Evolutionary conservation across 1,284 basidiomycete species (phyloP).

Genomic region (Omphalotus olearius): DNA sequence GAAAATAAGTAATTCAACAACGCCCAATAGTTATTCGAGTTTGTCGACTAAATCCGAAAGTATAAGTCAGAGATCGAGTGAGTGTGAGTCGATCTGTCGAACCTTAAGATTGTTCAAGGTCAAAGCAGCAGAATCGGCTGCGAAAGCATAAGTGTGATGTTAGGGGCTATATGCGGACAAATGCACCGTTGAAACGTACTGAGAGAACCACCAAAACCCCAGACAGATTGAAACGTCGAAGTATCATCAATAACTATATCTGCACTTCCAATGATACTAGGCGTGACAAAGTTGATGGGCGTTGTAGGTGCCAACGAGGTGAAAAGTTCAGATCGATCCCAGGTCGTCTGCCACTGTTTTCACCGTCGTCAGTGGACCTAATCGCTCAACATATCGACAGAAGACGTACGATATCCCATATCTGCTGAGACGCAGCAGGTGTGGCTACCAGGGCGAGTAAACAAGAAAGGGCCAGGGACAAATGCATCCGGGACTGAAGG

Average conservation of each 20-base stretch:
- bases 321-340: constrained; percentile 50
- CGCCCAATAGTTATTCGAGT: constrained; percentile 41
- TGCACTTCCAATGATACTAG: constrained; percentile 39
- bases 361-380: neutral
- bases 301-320: constrained; percentile 39
- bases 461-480: constrained; percentile 13
- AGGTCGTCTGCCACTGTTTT: constrained; percentile 58
- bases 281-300: constrained; percentile 51
- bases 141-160: neutral
- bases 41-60: constrained; percentile 26
- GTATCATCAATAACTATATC: constrained; percentile 44
- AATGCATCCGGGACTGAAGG: constrained; percentile 9
- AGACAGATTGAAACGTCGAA: constrained; percentile 39
- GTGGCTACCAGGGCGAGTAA: constrained; percentile 16
- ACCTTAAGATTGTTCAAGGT: constrained; percentile 49
- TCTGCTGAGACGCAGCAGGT: constrained; percentile 31
- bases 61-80: neutral
- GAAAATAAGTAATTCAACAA: constrained; percentile 33
- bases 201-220: constrained; percentile 47
- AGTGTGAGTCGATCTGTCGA: neutral
- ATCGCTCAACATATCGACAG: neutral
- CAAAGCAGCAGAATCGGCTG: constrained; percentile 51
- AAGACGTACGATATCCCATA: constrained; percentile 38
- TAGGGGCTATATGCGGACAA: neutral
- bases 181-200: constrained; percentile 31